Base-by-base conservation (phyloP, 208 protist species). In the Trypanosoma boissoni region DNA sequence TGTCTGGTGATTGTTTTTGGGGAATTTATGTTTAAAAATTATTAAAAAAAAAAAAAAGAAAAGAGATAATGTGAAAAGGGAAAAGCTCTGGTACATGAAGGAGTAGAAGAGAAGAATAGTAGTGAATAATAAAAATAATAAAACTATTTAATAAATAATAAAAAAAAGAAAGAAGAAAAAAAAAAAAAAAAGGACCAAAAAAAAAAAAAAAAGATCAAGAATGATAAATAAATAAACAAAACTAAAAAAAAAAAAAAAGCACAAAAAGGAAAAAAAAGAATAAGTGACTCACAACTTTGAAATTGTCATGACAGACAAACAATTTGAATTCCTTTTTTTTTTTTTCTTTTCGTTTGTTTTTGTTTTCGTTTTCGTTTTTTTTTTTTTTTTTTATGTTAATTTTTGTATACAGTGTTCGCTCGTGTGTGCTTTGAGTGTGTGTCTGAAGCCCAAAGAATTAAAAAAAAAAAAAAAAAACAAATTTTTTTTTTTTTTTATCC, bases 51-150 rank as follows among this genome's bases (percentile, higher is more conserved):
- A 6, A 39, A 39, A 39, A 39, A 39, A 39, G 12, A 39, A 39
- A 39, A 12, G 12, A 39, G 12, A 39, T 6, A 39, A 39, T 16
- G 12, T 16, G 12, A 39, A 39, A 39, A 39, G 34, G 21, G 45
- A 57, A 43, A 45, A 57, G 9, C 21, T 26, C 44, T 44, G 42
- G 39, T 26, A 26, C 27, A 26, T 26, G 45, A 57, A 36, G 21
- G 45, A 57, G 21, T 49, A 49, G 29, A 49, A 57, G 27, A 57
- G 45, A 16, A 43, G 21, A 57, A 42, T 28, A 42, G 39, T 44
- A 42, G 21, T 51, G 45, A 51, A 57, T 44, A 32, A 57, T 51
- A 43, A 16, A 43, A n/a, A n/a, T n/a, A n/a, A n/a, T n/a, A n/a
- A n/a, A n/a, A n/a, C n/a, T n/a, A n/a, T n/a, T n/a, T n/a, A n/a